Conservation (phyloP, 2,329 filamentous ascomycete species). For the Calcarisporium arbuscula region DNA sequence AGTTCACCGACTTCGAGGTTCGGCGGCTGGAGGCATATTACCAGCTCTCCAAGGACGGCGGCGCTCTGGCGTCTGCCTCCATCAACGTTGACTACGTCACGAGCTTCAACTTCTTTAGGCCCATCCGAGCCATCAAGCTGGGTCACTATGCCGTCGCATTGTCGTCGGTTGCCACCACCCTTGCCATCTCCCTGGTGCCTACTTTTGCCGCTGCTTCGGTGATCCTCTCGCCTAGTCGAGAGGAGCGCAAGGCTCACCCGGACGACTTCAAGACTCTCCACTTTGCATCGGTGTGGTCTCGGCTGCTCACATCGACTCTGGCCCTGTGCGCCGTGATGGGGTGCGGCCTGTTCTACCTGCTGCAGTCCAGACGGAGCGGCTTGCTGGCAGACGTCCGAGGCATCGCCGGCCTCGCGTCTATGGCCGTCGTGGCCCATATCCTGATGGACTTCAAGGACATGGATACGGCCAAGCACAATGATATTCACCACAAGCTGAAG, state of each 20-base stretch:
- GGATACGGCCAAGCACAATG: constrained; percentile 58
- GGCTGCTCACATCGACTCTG: constrained; percentile 52
- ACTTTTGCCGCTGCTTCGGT: constrained; percentile 61
- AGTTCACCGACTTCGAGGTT: constrained; percentile 60
- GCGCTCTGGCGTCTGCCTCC: constrained; percentile 57
- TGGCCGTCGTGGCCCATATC: constrained; percentile 69
- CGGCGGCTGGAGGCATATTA: constrained; percentile 62
- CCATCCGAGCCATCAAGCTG: constrained; percentile 54
- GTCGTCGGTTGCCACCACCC: constrained; percentile 56
- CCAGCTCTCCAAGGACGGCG: constrained; percentile 54
- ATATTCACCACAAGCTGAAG: constrained; percentile 63
- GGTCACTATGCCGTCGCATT: constrained; percentile 63
- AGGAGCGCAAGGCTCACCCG: constrained; percentile 34
- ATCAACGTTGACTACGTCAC: constrained; percentile 72
- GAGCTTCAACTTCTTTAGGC: constrained; percentile 58
- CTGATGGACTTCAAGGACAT: constrained; percentile 68
- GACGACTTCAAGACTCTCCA: constrained; percentile 44
- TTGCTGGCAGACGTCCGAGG: constrained; percentile 63
- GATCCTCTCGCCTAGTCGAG: constrained; percentile 46
- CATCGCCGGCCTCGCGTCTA: constrained; percentile 67
- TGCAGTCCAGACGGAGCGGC: constrained; percentile 58
- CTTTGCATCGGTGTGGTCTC: constrained; percentile 53
- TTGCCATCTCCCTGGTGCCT: constrained; percentile 63
- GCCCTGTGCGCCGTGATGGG: constrained; percentile 53
- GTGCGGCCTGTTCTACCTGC: constrained; percentile 50